phyloP scores from a whole-genome alignment of 306 rosid species.

The Nissolia schottii region DNA sequence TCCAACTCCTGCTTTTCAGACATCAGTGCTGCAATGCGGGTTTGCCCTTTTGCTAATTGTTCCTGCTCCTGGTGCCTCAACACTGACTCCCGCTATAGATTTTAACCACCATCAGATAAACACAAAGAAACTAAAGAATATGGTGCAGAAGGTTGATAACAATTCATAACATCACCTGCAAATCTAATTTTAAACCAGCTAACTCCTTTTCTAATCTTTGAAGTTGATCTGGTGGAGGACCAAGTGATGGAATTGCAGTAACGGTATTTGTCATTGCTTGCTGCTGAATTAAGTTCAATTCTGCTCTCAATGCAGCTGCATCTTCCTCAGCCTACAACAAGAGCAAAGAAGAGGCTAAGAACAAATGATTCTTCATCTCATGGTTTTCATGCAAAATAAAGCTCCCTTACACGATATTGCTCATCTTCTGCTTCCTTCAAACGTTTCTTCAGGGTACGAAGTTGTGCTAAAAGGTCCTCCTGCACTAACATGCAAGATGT shows the following conservation, averaged over 20 bases:
- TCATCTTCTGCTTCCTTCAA: slow-evolving; percentile 93
- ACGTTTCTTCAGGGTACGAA: slow-evolving; percentile 75
- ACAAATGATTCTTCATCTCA: not conserved
- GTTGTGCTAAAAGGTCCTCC: slow-evolving; percentile 94
- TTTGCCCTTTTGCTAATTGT: slow-evolving; percentile 61
- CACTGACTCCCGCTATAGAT: slow-evolving; percentile 54
- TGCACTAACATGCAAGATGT: slow-evolving; percentile 31
- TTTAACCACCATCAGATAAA: slow-evolving; percentile 27
- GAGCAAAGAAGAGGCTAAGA: slow-evolving; percentile 25
- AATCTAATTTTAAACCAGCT: slow-evolving; percentile 57
- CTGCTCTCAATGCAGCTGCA: slow-evolving; percentile 90
- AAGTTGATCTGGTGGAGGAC: slow-evolving; percentile 55
- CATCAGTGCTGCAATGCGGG: slow-evolving; percentile 41
- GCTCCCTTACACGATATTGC: slow-evolving; percentile 78
- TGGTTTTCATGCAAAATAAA: slow-evolving; percentile 9
- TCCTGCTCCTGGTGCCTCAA: slow-evolving; percentile 87
- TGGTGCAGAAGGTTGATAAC: slow-evolving; percentile 13
- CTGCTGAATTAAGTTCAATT: slow-evolving; percentile 75
- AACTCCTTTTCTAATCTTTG: slow-evolving; percentile 72
- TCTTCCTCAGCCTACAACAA: slow-evolving; percentile 93
- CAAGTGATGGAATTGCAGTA: slow-evolving; percentile 41
- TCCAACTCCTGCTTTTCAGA: slow-evolving; percentile 83
- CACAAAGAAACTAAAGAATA: slow-evolving; percentile 7
- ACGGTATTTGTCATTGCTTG: slow-evolving; percentile 67
- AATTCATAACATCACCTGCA: slow-evolving; percentile 46